Evolutionary conservation across 1,284 basidiomycete genomes (phyloP).

Genomic region (Puccinia polysora): DNA sequence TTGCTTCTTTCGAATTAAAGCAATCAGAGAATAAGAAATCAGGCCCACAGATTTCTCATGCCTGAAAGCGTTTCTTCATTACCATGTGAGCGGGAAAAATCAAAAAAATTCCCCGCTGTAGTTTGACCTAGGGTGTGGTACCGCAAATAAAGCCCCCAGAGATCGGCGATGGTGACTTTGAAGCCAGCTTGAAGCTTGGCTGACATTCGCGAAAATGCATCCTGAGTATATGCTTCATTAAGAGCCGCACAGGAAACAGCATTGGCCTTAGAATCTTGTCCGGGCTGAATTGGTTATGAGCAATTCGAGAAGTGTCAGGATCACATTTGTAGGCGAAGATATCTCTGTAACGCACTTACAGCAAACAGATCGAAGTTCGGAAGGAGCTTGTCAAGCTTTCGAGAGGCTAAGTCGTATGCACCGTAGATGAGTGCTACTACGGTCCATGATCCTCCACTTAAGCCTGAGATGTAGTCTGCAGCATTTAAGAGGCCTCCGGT

Average conservation of each 20-base stretch:
- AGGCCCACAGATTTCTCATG: slow-evolving; percentile 17
- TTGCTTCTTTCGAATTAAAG: background rate
- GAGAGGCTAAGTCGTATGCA: background rate
- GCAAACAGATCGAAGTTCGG: slow-evolving; percentile 19
- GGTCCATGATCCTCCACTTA: slow-evolving; percentile 37
- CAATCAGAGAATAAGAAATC: background rate
- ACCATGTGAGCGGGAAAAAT: slow-evolving; percentile 26
- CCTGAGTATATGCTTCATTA: slow-evolving; percentile 1
- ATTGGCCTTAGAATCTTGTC: background rate
- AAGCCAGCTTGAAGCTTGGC: slow-evolving; percentile 25
- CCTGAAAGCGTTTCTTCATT: slow-evolving; percentile 24
- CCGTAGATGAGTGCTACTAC: slow-evolving; percentile 10
- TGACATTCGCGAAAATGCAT: background rate
- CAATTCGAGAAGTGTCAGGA: background rate
- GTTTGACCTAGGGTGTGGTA: slow-evolving; percentile 21
- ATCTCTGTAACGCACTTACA: background rate
- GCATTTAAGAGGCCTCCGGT: slow-evolving; percentile 67
- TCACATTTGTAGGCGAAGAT: background rate
- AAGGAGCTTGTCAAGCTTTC: background rate
- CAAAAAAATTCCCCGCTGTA: slow-evolving; percentile 18
- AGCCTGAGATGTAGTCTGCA: slow-evolving; percentile 21
- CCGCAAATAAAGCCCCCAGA: slow-evolving; percentile 22
- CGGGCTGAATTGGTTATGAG: slow-evolving; percentile 7
- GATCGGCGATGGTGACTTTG: slow-evolving; percentile 16
- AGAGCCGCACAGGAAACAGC: background rate